Conservation (phyloP, 306 rosid genomes). For the Chamaecrista fasciculata region DNA sequence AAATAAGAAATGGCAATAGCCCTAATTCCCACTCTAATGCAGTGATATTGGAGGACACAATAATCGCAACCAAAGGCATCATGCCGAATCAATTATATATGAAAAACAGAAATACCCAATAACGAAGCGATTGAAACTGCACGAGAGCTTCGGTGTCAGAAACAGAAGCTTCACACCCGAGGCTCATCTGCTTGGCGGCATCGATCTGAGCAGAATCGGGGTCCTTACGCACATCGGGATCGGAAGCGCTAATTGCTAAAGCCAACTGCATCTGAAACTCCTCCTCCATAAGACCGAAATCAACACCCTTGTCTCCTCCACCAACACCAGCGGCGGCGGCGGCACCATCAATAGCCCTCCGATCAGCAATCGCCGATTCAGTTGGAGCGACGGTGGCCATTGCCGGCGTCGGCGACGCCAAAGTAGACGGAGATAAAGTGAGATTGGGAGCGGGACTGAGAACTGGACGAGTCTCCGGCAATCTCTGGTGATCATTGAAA, state of each 20-base stretch:
- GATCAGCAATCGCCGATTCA: slow-evolving; percentile 51
- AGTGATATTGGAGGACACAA: neutral
- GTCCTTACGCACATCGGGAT: slow-evolving; percentile 65
- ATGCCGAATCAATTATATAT: neutral
- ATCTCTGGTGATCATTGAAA: slow-evolving; percentile 53
- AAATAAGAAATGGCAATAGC: neutral
- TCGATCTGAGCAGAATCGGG: slow-evolving; percentile 98
- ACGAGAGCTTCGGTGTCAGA: slow-evolving; percentile 51
- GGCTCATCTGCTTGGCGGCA: slow-evolving; percentile 98
- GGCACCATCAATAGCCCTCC: slow-evolving; percentile 31
- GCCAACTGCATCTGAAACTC: slow-evolving; percentile 98
- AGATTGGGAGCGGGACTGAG: slow-evolving; percentile 36
- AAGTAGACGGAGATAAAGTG: slow-evolving; percentile 34
- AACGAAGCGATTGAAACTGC: slow-evolving; percentile 73
- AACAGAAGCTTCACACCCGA: slow-evolving; percentile 61
- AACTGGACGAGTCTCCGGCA: slow-evolving; percentile 40
- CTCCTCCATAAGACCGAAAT: slow-evolving; percentile 80
- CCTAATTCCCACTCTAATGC: slow-evolving; percentile 12
- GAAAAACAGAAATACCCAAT: slow-evolving; percentile 53
- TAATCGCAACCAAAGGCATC: neutral
- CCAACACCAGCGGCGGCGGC: no score
- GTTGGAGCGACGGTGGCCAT: slow-evolving; percentile 41
- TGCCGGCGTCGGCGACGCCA: slow-evolving; percentile 44
- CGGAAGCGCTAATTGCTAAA: slow-evolving; percentile 93
- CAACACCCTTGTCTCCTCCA: slow-evolving; percentile 36